phyloP scores from a whole-genome alignment of 495 filamentous ascomycete genomes.

The Xylaria sp. region DNA sequence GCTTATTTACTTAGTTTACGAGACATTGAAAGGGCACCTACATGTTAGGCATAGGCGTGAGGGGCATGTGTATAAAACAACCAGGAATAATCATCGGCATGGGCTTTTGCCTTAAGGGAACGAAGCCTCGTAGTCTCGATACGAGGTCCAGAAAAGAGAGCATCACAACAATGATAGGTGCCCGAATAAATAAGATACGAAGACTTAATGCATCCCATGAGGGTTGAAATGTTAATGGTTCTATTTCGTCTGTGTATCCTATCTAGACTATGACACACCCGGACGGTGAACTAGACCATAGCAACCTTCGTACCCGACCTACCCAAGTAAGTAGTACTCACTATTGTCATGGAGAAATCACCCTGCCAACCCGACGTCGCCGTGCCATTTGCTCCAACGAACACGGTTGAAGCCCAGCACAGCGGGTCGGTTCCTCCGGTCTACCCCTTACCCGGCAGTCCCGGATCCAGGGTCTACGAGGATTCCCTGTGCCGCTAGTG shows the following conservation, averaged over 20 bases:
- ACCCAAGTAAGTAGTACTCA: not conserved
- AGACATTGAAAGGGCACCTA: not conserved
- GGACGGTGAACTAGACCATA: not conserved
- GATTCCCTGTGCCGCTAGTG: not conserved
- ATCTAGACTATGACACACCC: not conserved
- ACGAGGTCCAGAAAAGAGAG: not conserved
- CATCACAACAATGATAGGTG: slow-evolving; percentile 6
- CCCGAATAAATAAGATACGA: not conserved
- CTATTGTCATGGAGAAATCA: not conserved
- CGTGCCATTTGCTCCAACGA: not conserved
- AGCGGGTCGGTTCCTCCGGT: not conserved
- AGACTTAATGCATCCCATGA: not conserved
- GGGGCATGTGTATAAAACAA: not conserved
- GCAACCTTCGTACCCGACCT: not conserved
- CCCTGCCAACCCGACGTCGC: not conserved
- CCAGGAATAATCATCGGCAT: not conserved
- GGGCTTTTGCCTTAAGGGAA: not conserved
- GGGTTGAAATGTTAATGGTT: not conserved
- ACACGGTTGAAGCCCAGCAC: not conserved
- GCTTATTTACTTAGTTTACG: not conserved
- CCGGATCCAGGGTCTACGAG: not conserved
- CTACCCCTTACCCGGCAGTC: not conserved
- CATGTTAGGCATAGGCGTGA: not conserved
- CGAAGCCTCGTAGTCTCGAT: not conserved
- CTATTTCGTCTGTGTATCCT: not conserved